These are phyloP conservation scores for Fraxinus floribunda DNA, from an alignment of 305 asterid species.

Conservation along the genomic window DNA sequence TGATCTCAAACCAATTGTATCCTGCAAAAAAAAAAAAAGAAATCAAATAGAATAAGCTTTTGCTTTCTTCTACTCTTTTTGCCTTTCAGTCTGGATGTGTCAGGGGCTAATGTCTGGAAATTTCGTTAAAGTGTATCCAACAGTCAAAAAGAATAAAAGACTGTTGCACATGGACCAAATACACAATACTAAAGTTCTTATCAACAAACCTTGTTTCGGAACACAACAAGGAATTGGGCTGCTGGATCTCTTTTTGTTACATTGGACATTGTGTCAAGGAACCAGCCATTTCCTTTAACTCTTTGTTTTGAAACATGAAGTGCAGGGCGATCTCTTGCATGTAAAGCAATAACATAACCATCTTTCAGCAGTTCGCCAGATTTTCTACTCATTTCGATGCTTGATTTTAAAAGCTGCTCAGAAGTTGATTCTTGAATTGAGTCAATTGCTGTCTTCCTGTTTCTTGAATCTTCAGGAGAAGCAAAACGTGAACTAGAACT, in stretches of 20 bases:
- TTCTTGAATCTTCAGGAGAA: constrained; percentile 81
- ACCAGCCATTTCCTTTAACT: constrained; percentile 96
- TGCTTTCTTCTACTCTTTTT: constrained; percentile 17
- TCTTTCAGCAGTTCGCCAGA: constrained; percentile 77
- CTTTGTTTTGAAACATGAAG: constrained; percentile 92
- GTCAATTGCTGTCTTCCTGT: constrained; percentile 63
- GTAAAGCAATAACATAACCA: constrained; percentile 80
- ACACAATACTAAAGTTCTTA: constrained; percentile 13
- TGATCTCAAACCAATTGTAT: constrained; percentile 91
- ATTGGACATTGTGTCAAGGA: constrained; percentile 77
- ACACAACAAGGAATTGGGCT: constrained; percentile 88
- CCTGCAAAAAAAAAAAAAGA: constrained; percentile 49
- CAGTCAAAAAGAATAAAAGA: neutral
- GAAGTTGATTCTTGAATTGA: constrained; percentile 54
- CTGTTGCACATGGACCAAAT: neutral
- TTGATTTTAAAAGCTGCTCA: constrained; percentile 49
- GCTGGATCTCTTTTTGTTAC: constrained; percentile 96
- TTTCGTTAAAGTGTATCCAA: constrained; percentile 11
- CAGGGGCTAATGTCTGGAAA: neutral
- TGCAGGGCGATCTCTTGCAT: constrained; percentile 64
- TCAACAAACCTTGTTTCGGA: constrained; percentile 73
- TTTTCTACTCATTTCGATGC: constrained; percentile 45
- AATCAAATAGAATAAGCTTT: constrained; percentile 24
- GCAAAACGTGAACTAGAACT: constrained; percentile 91
- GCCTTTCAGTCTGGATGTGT: neutral